Evolutionary conservation across 2,329 filamentous ascomycete species (phyloP), one percentile per base, ranked within the genome.

Genomic region (Arthrinium puccinioides): DNA sequence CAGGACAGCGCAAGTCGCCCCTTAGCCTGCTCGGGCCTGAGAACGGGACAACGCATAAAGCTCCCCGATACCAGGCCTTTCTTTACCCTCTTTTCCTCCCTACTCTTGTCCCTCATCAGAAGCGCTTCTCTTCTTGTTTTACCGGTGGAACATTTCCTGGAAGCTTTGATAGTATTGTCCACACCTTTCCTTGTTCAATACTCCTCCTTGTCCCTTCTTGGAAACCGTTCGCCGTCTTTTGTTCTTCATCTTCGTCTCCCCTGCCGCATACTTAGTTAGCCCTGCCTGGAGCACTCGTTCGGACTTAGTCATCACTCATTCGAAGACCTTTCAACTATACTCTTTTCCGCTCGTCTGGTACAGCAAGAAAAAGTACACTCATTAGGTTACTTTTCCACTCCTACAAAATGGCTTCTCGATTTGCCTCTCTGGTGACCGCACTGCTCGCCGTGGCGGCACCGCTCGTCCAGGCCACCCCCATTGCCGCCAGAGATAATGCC

Each of bases 351-450:
- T 51, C 48, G 50, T 51, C 49, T 45, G 48, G 46, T 39, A 54
- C 48, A 52, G 44, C 40, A 35, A 30, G 29, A n/a, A 39, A 31
- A 38, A 48, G 33, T 35, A 33, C 36, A 36, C 6, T 21, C 26
- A 20, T 32, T 28, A 9, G n/a, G n/a, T n/a, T 14, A 14, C 34
- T 21, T 24, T 34, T 24, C 14, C 8, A 32, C 27, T 21, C 24
- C 18, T 32, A 15, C 48, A 52, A 41, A 8, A 58, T 57, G 54
- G 50, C 52, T 24, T 51, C 53, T 31, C 51, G 38, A 40, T 45
- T 59, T 28, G 37, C 44, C 45, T 57, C 40, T 44, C 23, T 27
- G 8, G 24, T 57, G 26, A 45, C 55, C 23, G 33, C 48, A 37
- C 43, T 55, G 36, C 40, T 56, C 8, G 51, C 53, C 20, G 45